Evolutionary conservation across 208 protist species (phyloP), one percentile per base, ranked within the genome.

Genomic region (Angomonas desouzai): DNA sequence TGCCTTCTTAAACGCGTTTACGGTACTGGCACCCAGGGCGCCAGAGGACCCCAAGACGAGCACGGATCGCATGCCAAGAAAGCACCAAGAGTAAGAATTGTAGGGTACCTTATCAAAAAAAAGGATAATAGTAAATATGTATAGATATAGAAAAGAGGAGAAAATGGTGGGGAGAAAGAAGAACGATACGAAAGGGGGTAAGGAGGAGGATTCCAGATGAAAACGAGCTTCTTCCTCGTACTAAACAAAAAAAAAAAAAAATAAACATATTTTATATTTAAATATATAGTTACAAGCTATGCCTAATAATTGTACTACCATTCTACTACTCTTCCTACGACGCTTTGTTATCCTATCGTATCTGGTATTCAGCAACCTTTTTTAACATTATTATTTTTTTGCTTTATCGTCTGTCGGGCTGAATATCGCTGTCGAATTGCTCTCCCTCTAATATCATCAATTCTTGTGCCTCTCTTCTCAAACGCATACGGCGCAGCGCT

Each of bases 391-490:
- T 40, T 40, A 18, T 40, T 40, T 40, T 40, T 40, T 40, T 40
- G 6, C 13, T 40, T 40, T 83, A 94, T 29, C 79, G 67, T 25
- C 88, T 68, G 33, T 90, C 74, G 18, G 67, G 64, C 64, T 94
- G 89, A 66, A 94, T 92, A 69, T 94, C 89, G 48, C 74, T 86
- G 62, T 82, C 40, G 76, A 94, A 94, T 27, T 59, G 76, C 58
- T 90, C 76, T 30, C 81, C 89, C 58, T 94, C 89, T 27, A 94
- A 62, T 32, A 94, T 87, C 85, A 94, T 94, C 32, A 94, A 76
- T 66, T 94, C 89, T 65, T 94, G 85, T 1, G 89, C 89, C 45
- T 94, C 89, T 34, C 89, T 77, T 56, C 89, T 77, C 51, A 94
- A 68, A 71, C 89, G 83, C 89, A 94, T 94, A 61, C 89, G 85